Evolutionary conservation across 2,329 filamentous ascomycete species (phyloP).

Genomic region (Lizonia empirigonia): DNA sequence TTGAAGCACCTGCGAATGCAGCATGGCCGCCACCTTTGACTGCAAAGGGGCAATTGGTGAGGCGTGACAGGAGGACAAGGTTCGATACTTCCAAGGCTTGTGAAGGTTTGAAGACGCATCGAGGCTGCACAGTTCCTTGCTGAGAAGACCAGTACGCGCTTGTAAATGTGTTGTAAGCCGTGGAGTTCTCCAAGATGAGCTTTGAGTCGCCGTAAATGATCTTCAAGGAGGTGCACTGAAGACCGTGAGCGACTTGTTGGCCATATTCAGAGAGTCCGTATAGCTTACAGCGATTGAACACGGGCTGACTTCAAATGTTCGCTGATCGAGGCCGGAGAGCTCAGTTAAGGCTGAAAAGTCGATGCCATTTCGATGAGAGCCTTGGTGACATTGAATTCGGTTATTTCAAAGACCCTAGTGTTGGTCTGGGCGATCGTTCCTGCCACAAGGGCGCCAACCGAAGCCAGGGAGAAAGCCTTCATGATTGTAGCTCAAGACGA

Average conservation of each 20-base stretch:
- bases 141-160: conserved; percentile 31
- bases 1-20: conserved; percentile 46
- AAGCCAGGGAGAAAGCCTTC: background rate
- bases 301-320: background rate
- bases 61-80: conserved; percentile 18
- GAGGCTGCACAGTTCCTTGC: conserved; percentile 24
- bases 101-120: conserved; percentile 30
- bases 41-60: conserved; percentile 43
- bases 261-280: background rate
- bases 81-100: conserved; percentile 16
- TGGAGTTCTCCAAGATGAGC: conserved; percentile 14
- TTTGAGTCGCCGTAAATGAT: conserved; percentile 22
- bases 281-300: conserved; percentile 23
- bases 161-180: conserved; percentile 20
- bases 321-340: conserved; percentile 1
- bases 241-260: background rate
- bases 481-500: background rate
- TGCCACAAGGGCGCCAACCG: background rate
- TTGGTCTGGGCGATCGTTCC: background rate
- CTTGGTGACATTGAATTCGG: conserved; percentile 20
- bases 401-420: conserved; percentile 5
- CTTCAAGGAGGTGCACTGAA: conserved; percentile 26
- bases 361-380: conserved; percentile 20
- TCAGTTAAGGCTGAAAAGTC: conserved; percentile 18
- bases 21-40: conserved; percentile 53